Conservation (phyloP, 208 protist genomes). For the Crithidia bombi region DNA sequence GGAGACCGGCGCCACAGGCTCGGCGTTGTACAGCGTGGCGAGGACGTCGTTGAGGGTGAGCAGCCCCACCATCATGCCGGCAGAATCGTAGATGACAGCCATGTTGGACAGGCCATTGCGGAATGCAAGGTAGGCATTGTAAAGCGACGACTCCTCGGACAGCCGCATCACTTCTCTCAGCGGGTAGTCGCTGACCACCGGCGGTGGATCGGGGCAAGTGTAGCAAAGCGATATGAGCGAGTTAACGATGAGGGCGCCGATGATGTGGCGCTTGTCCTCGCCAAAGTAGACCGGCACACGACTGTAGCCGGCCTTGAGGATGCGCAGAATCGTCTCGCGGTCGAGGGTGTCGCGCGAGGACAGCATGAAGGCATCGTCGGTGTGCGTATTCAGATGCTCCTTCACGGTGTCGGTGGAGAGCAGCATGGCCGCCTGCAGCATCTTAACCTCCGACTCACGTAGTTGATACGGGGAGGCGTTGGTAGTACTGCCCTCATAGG, state of each 20-base stretch:
- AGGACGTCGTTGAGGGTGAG: constrained; percentile 76
- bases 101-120: constrained; percentile 59
- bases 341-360: constrained; percentile 63
- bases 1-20: constrained; percentile 25
- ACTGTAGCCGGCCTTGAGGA: constrained; percentile 73
- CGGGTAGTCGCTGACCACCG: constrained; percentile 68
- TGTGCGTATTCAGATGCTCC: constrained; percentile 59
- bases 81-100: constrained; percentile 63
- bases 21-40: constrained; percentile 51
- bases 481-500: background rate
- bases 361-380: constrained; percentile 81
- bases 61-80: constrained; percentile 60
- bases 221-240: constrained; percentile 78
- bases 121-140: constrained; percentile 75
- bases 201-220: constrained; percentile 48
- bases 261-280: constrained; percentile 71
- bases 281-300: constrained; percentile 87
- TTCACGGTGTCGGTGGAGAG: constrained; percentile 66
- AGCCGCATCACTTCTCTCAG: constrained; percentile 69
- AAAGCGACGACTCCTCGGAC: constrained; percentile 52
- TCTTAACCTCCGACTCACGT: constrained; percentile 63
- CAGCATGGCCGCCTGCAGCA: constrained; percentile 77
- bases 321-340: constrained; percentile 57
- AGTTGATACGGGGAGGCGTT: constrained; percentile 33
- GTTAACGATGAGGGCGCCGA: constrained; percentile 88